These are phyloP conservation scores for Trichoderma atroviride DNA, from an alignment of 2,329 filamentous ascomycete genomes.

Conservation along the genomic window DNA sequence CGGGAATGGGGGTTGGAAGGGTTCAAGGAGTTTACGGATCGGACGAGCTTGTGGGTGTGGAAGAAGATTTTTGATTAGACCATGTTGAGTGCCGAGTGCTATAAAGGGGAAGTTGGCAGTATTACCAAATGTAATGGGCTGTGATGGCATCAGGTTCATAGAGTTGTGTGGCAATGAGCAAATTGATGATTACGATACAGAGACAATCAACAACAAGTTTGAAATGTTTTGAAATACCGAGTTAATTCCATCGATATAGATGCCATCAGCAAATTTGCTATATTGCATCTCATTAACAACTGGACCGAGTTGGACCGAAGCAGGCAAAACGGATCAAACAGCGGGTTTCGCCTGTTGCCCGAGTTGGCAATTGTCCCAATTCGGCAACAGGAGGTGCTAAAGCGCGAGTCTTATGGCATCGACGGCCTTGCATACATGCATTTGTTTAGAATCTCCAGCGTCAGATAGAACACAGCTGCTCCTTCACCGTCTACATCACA, in stretches of 20 bases:
- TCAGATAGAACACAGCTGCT: neutral
- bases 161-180: neutral
- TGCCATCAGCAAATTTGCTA: neutral
- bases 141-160: neutral
- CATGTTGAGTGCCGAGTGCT: neutral
- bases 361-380: neutral
- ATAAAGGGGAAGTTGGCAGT: neutral
- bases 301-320: conserved; percentile 16
- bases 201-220: neutral
- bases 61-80: conserved; percentile 32
- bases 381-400: neutral
- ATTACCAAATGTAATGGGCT: neutral
- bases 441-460: neutral
- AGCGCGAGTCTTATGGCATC: neutral
- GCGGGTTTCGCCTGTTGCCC: neutral
- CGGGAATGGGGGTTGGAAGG: conserved; percentile 49
- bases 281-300: neutral
- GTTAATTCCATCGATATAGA: neutral
- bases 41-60: conserved; percentile 35
- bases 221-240: neutral
- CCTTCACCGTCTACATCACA: neutral
- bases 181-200: neutral
- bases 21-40: conserved; percentile 40
- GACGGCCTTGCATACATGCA: neutral
- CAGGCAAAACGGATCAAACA: too few relatives aligned